Conservation (phyloP, 139 green algal species). For the Picochlorum sp. region DNA sequence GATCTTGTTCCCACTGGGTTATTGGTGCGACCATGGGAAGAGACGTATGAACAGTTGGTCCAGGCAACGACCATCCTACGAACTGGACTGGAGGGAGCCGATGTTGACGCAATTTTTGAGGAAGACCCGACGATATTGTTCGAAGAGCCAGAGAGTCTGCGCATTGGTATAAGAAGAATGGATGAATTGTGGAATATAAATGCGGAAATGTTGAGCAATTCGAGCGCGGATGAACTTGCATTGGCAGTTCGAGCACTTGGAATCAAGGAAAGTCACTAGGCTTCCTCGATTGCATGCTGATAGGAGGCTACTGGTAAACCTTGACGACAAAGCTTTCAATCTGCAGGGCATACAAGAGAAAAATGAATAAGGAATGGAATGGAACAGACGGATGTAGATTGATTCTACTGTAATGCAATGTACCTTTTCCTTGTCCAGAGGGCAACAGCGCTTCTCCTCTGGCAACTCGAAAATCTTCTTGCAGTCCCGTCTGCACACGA, state of each 20-base stretch:
- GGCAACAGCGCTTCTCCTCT: not conserved
- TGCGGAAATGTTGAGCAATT: conserved; percentile 17
- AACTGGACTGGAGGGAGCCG: conserved; percentile 6
- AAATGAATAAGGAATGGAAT: not conserved
- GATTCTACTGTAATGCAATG: no score
- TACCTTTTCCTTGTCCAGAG: conserved; percentile 6
- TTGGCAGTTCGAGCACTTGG: conserved; percentile 23
- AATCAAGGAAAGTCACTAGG: not conserved
- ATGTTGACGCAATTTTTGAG: conserved; percentile 27
- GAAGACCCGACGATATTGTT: conserved; percentile 24
- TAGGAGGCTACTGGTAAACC: not conserved
- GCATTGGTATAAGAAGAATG: conserved; percentile 14
- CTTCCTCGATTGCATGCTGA: no score
- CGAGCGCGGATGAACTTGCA: conserved; percentile 13
- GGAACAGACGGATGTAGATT: no score
- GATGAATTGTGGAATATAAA: conserved; percentile 25
- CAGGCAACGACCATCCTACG: conserved; percentile 5
- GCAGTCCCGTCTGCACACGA: conserved; percentile 1
- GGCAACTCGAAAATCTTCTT: conserved; percentile 3
- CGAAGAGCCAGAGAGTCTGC: conserved; percentile 13
- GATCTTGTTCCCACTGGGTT: conserved; percentile 21
- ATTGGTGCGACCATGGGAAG: conserved; percentile 8
- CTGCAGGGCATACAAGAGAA: not conserved
- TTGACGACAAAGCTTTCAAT: conserved; percentile 2
- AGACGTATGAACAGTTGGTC: not conserved